These are phyloP conservation scores for Choiromyces venosus DNA, from an alignment of 495 filamentous ascomycete genomes.

Conservation along the genomic window DNA sequence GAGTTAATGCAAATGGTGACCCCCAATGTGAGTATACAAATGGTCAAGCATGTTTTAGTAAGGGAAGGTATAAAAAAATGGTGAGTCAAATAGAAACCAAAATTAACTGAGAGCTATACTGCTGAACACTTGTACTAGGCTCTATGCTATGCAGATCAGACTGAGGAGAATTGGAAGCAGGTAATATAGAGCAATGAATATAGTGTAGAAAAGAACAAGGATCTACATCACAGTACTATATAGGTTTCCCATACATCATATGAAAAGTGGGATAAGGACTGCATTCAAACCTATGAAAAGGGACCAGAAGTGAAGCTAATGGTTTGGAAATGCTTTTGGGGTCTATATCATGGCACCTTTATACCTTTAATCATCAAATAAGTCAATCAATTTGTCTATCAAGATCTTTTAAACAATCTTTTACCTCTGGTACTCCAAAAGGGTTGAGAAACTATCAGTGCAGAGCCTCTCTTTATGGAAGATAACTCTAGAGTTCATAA, in stretches of 20 bases:
- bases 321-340: conserved; percentile 14
- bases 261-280: conserved; percentile 11
- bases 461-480: conserved; percentile 20
- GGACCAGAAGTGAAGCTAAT: conserved; percentile 5
- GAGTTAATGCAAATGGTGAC: conserved; percentile 9
- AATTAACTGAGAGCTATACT: too few relatives aligned
- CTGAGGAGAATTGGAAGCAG: not conserved
- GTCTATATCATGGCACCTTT: not conserved
- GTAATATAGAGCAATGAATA: not conserved
- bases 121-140: too few relatives aligned
- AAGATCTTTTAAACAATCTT: conserved; percentile 5
- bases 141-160: too few relatives aligned
- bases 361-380: not conserved
- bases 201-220: not conserved
- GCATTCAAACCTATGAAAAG: not conserved
- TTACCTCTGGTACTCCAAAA: not conserved
- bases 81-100: too few relatives aligned
- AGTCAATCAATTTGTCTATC: not conserved
- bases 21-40: too few relatives aligned
- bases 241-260: too few relatives aligned
- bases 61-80: not conserved
- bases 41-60: too few relatives aligned
- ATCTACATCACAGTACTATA: not conserved
- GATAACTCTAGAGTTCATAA: conserved; percentile 24
- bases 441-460: not conserved